Conservation (phyloP, 2,329 filamentous ascomycete species). For the Aschersonia sp. region DNA sequence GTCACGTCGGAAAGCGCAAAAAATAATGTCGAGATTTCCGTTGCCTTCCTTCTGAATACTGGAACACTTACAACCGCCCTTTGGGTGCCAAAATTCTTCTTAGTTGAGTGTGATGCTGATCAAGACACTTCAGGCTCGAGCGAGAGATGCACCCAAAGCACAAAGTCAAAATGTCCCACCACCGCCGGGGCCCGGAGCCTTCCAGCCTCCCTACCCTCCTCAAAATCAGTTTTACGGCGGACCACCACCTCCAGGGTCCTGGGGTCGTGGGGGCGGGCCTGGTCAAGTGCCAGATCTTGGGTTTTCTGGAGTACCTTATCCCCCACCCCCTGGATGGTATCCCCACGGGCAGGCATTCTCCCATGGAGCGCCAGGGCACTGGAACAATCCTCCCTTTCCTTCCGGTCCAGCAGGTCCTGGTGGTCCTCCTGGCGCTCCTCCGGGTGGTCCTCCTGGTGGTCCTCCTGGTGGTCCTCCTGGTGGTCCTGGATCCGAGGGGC, state of each 20-base stretch:
- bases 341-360: slow-evolving; percentile 64
- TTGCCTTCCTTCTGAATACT: slow-evolving; percentile 98
- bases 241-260: slow-evolving; percentile 36
- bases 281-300: slow-evolving; percentile 42
- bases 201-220: slow-evolving; percentile 26
- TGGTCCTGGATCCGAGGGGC: neutral
- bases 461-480: slow-evolving; percentile 45
- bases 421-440: slow-evolving; percentile 35
- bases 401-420: slow-evolving; percentile 41
- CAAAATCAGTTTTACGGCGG: slow-evolving; percentile 33
- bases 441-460: slow-evolving; percentile 42
- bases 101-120: slow-evolving; percentile 9
- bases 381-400: slow-evolving; percentile 45
- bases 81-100: neutral
- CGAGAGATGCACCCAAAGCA: slow-evolving; percentile 19
- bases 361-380: slow-evolving; percentile 42
- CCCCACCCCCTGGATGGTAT: slow-evolving; percentile 65
- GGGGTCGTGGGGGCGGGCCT: slow-evolving; percentile 36
- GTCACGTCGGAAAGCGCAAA: slow-evolving; percentile 81
- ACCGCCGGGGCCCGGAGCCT: slow-evolving; percentile 20
- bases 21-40: slow-evolving; percentile 95
- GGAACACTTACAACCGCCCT: slow-evolving; percentile 5
- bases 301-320: slow-evolving; percentile 65
- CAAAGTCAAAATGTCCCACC: slow-evolving; percentile 14
- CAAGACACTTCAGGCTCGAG: slow-evolving; percentile 20